Conservation (phyloP, 805 yeast species). For the Wickerhamiella sergipiensis region DNA sequence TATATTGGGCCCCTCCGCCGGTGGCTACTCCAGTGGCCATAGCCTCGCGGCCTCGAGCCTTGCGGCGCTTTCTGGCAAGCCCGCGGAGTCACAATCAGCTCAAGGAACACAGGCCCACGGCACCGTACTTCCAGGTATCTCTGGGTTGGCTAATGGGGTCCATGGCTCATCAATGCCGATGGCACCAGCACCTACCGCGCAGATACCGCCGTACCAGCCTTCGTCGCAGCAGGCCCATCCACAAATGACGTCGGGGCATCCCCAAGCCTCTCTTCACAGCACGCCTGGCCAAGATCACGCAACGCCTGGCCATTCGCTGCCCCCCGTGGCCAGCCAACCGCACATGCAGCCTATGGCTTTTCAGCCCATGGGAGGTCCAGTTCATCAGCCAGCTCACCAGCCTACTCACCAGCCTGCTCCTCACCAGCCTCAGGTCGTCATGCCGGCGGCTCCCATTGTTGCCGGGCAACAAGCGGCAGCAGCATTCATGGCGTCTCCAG, state of each 20-base stretch:
- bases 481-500: not conserved
- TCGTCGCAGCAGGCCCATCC: not conserved
- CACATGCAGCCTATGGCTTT: not conserved
- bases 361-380: not conserved
- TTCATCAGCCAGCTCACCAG: too few relatives aligned
- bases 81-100: not conserved
- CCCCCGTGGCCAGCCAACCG: not conserved
- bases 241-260: too few relatives aligned
- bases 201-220: not conserved
- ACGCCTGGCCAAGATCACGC: not conserved
- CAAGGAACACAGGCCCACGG: too few relatives aligned
- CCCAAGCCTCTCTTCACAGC: not conserved
- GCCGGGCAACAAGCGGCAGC: conserved; percentile 2
- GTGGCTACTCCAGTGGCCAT: not conserved
- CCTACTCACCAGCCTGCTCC: not conserved
- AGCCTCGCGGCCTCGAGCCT: not conserved
- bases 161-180: not conserved
- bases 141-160: not conserved
- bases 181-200: not conserved
- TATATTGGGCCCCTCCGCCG: not conserved
- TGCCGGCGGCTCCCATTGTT: not conserved
- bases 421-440: not conserved
- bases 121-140: not conserved
- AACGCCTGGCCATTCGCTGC: not conserved
- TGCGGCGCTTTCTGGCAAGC: not conserved